Conservation (phyloP, 2,329 filamentous ascomycete species). For the Fusarium oxysporum region DNA sequence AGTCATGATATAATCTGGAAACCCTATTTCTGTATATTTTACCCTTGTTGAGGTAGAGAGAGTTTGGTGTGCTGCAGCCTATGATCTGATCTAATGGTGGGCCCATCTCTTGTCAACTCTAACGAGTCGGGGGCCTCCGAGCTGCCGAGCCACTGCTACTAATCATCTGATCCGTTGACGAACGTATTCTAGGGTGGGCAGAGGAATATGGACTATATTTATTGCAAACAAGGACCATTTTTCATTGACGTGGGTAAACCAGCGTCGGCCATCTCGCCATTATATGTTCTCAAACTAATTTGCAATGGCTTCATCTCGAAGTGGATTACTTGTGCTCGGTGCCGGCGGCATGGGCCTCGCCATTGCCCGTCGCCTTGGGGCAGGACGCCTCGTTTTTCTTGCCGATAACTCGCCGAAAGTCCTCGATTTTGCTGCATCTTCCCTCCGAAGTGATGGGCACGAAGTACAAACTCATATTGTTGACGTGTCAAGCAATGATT, state of each 20-base stretch:
- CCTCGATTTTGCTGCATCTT: not conserved
- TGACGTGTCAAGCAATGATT: not conserved
- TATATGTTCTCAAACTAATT: not conserved
- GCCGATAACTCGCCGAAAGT: not conserved
- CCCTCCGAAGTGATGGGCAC: not conserved
- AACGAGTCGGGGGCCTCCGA: not conserved
- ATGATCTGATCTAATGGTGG: not conserved
- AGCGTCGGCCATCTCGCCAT: not conserved
- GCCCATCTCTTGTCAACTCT: not conserved
- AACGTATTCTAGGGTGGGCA: not conserved
- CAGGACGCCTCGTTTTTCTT: not conserved
- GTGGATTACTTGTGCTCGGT: not conserved
- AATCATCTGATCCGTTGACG: not conserved
- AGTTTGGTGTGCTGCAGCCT: not conserved
- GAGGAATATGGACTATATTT: not conserved
- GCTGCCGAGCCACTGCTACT: not conserved
- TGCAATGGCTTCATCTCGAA: not conserved
- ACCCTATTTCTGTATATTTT: not conserved
- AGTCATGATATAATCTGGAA: not conserved
- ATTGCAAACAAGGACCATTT: too few species aligned
- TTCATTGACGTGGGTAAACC: not conserved
- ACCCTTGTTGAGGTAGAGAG: not conserved
- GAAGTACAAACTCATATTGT: not conserved
- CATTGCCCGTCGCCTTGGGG: not conserved
- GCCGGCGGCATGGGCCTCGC: not conserved